Base-by-base conservation (phyloP, 2,329 filamentous ascomycete genomes). In the Curvularia verruculosa region DNA sequence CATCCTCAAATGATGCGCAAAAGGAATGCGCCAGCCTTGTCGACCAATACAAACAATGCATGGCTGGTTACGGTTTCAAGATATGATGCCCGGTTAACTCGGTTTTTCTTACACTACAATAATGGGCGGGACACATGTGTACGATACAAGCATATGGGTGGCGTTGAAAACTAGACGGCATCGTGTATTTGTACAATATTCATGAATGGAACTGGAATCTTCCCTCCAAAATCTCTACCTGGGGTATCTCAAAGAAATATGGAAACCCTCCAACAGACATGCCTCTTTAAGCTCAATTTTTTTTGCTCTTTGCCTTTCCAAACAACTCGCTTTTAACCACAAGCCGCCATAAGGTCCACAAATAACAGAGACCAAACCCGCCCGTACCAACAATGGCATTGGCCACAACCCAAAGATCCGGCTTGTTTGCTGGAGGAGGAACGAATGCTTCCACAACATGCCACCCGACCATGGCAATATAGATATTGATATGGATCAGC, bases 41-140 rank as follows among this genome's bases (percentile, higher is more conserved):
- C 63, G 86, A 91, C 26, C 87, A 91, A 74, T 99, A 99, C 82
- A 89, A 87, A 80, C 87, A 80, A 67, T 99, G 95, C 78, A 98
- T 99, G 95, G 87, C 88, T 56, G 90, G 92, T 10, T 98, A 90
- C 72, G 95, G 95, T 15, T 99, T 96, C 82, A 89, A 91, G 77
- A 75, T 82, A 64, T 75, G 55, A 64, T 7, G 10, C 12, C 24
- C 24, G 45, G 10, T 13, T 8, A 13, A 12, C 15, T 13, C 9
- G 4, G 3, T 8, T 58, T 60, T 62, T 8, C 57, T 60, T 62
- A 62, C 43, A 23, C 57, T 47, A 60, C 15, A 5, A 45, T 21
- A 43, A 21, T 29, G 37, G 47, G 18, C 55, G 40, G 41, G 40
- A 51, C 40, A 21, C 54, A 43, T 75, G 72, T 71, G 72, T 71